These are phyloP conservation scores for Alternaria ventricosa DNA, from an alignment of 2,329 filamentous ascomycete species.

Conservation along the genomic window DNA sequence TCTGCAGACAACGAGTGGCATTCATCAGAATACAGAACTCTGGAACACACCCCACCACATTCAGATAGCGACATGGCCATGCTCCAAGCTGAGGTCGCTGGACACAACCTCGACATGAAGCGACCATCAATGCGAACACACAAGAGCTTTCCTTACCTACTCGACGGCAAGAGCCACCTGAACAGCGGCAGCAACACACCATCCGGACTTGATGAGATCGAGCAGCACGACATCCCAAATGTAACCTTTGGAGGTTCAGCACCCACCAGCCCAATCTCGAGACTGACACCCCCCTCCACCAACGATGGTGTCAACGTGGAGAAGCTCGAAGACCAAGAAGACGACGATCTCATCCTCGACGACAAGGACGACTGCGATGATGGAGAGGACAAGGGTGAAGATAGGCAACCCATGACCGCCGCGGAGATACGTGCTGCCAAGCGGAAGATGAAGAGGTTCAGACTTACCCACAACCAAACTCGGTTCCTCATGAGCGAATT, in stretches of 20 bases:
- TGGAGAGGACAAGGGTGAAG: conserved; percentile 38
- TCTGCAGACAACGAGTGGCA: conserved; percentile 54
- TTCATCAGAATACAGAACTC: conserved; percentile 44
- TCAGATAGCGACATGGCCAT: conserved; percentile 49
- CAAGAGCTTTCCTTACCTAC: conserved; percentile 54
- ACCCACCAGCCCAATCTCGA: conserved; percentile 55
- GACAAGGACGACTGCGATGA: conserved; percentile 48
- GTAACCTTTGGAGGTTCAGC: conserved; percentile 52
- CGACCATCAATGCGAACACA: conserved; percentile 51
- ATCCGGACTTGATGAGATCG: conserved; percentile 44
- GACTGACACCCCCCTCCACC: conserved; percentile 54
- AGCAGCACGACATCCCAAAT: conserved; percentile 42
- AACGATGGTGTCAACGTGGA: conserved; percentile 45
- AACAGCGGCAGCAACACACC: conserved; percentile 35
- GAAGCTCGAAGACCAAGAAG: conserved; percentile 47
- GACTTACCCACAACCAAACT: conserved; percentile 95
- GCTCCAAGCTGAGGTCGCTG: conserved; percentile 46
- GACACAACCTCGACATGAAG: conserved; percentile 46
- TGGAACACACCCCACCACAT: conserved; percentile 43
- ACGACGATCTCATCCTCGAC: conserved; percentile 48
- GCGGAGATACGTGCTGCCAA: conserved; percentile 58
- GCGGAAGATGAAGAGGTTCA: conserved; percentile 75
- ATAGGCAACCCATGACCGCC: conserved; percentile 52
- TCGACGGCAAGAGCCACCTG: conserved; percentile 45
- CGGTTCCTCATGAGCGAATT: conserved; percentile 97